Conservation (phyloP, 2,329 filamentous ascomycete genomes). For the Colletotrichum zoysiae region DNA sequence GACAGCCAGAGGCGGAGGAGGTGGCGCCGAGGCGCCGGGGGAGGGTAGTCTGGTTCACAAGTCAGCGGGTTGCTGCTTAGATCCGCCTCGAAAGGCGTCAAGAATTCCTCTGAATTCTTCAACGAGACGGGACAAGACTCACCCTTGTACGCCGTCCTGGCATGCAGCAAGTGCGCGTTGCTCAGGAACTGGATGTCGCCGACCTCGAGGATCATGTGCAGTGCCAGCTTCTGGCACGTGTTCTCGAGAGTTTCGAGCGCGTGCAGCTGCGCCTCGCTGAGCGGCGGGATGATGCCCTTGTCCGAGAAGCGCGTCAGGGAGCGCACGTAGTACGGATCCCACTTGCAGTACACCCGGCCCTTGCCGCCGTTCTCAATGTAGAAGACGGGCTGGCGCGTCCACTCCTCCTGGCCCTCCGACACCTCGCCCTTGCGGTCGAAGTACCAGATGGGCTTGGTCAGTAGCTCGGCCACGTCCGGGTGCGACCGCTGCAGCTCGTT, state of each 20-base stretch:
- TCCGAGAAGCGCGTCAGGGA: conserved; percentile 82
- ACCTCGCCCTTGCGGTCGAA: conserved; percentile 92
- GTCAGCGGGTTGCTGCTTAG: background rate
- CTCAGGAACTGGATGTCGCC: conserved; percentile 87
- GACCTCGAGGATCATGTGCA: conserved; percentile 87
- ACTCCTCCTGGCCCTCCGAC: conserved; percentile 79
- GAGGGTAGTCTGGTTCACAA: conserved; percentile 60
- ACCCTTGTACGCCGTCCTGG: conserved; percentile 80
- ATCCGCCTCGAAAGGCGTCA: background rate
- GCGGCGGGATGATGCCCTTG: conserved; percentile 76
- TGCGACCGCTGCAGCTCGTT: conserved; percentile 81
- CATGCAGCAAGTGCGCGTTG: conserved; percentile 85
- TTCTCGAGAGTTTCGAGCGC: conserved; percentile 80
- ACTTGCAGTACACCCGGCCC: conserved; percentile 82
- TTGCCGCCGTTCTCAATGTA: conserved; percentile 79
- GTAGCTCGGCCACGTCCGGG: conserved; percentile 80
- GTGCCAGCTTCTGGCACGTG: conserved; percentile 76
- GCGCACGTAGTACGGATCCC: conserved; percentile 89
- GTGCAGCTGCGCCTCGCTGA: conserved; percentile 76
- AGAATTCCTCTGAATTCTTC: too few relatives aligned
- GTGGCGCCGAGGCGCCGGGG: conserved; percentile 79
- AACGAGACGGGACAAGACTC: background rate
- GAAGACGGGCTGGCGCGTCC: conserved; percentile 78
- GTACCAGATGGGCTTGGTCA: conserved; percentile 88
- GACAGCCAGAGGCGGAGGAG: conserved; percentile 88